A percentile compares a stretch with the other conserved stretches of the same genome.
Conservation (phyloP, 1,139 yeast species). For the Blastobotrys proliferans region DNA sequence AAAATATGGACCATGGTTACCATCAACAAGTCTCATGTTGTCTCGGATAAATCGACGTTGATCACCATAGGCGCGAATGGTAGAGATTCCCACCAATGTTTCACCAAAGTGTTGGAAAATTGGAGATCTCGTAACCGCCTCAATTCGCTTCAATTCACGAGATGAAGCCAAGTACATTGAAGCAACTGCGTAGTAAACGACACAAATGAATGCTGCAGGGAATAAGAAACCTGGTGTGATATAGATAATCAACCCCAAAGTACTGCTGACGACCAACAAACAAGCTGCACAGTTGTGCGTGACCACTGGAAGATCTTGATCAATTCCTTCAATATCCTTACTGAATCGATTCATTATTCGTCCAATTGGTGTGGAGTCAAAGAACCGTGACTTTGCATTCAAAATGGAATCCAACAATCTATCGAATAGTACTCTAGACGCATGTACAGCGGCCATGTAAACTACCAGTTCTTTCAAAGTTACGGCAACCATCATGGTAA, state of each 20-base stretch:
- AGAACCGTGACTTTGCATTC: constrained; percentile 79
- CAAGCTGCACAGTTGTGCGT: constrained; percentile 71
- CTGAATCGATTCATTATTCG: constrained; percentile 96
- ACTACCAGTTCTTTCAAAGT: constrained; percentile 56
- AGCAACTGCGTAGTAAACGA: constrained; percentile 69
- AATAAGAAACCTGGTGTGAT: constrained; percentile 84
- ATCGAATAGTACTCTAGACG: constrained; percentile 72
- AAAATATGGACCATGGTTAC: constrained; percentile 86
- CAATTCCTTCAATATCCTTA: constrained; percentile 89
- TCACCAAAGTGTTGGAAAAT: constrained; percentile 96
- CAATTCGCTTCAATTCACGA: constrained; percentile 87
- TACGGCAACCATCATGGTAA: constrained; percentile 52
- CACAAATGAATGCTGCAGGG: constrained; percentile 63
- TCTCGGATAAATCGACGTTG: constrained; percentile 80
- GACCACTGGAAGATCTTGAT: constrained; percentile 84
- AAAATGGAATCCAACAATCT: constrained; percentile 56
- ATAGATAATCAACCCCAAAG: constrained; percentile 64
- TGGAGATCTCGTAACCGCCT: constrained; percentile 87
- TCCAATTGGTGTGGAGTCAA: constrained; percentile 94
- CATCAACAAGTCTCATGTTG: constrained; percentile 74
- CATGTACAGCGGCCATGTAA: constrained; percentile 71
- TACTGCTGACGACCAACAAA: constrained; percentile 62
- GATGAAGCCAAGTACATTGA: constrained; percentile 74
- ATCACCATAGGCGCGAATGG: constrained; percentile 95
- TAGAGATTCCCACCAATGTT: constrained; percentile 85